Conservation (phyloP, 352 stramenopile species). For the Phytopythium mirpurense region DNA sequence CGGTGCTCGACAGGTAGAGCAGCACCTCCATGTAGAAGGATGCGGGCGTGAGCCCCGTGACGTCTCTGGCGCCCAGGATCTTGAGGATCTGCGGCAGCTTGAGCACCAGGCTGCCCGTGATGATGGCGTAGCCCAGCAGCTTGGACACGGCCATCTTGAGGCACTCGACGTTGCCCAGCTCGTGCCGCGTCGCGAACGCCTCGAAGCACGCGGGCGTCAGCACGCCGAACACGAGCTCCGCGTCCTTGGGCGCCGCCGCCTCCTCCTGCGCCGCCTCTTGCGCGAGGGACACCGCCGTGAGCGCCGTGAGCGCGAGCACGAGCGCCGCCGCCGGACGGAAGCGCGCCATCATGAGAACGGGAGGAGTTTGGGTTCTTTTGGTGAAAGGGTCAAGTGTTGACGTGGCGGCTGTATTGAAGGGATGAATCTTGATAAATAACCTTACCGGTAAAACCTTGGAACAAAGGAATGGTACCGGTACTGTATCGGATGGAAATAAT, state of each 20-base stretch:
- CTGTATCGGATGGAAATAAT: too few species aligned
- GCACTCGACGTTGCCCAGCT: constrained; percentile 80
- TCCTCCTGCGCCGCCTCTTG: constrained; percentile 6
- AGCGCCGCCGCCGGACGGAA: too few species aligned
- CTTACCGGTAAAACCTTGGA: too few species aligned
- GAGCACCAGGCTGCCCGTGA: constrained; percentile 78
- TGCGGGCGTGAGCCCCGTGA: constrained; percentile 77
- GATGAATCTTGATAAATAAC: too few species aligned
- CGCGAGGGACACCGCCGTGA: constrained; percentile 7
- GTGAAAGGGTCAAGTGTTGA: not conserved
- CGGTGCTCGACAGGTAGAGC: constrained; percentile 72
- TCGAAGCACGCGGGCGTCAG: constrained; percentile 77
- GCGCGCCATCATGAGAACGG: too few species aligned
- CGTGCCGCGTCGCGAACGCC: constrained; percentile 71
- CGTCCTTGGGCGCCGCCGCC: constrained; percentile 5
- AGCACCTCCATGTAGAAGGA: constrained; percentile 89
- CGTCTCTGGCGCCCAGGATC: constrained; percentile 73
- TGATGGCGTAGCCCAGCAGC: constrained; percentile 83
- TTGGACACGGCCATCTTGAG: constrained; percentile 85
- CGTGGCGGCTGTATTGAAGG: not conserved
- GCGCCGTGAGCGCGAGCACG: too few species aligned
- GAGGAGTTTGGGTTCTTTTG: too few species aligned
- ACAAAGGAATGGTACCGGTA: not conserved
- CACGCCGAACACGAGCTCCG: constrained; percentile 63
- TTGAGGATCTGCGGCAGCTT: constrained; percentile 90